Percentiles rank a stretch among this genome's conserved stretches.
Conservation (phyloP, 2,329 filamentous ascomycete species). For the Chaetomium strumarium region DNA sequence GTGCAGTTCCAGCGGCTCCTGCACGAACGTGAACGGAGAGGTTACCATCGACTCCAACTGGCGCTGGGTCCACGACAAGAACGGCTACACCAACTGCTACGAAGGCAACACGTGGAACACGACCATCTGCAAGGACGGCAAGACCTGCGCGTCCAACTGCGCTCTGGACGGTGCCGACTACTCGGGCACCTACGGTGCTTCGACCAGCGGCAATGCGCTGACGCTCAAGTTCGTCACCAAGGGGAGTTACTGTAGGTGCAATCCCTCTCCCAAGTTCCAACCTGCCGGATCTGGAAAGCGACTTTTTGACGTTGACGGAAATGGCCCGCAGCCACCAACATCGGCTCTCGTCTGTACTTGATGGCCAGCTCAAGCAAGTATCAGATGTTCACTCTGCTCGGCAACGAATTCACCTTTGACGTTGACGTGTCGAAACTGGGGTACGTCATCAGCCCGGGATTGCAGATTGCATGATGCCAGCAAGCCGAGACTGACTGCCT, state of each 20-base stretch:
- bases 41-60: conserved; percentile 56
- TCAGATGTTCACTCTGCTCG: conserved; percentile 56
- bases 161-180: conserved; percentile 51
- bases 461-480: neutral
- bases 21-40: conserved; percentile 43
- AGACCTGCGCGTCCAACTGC: conserved; percentile 44
- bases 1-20: conserved; percentile 46
- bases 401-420: conserved; percentile 66
- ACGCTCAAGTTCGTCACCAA: conserved; percentile 54
- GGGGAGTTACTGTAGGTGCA: conserved; percentile 31
- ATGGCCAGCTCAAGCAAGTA: conserved; percentile 57
- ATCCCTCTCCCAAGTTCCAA: too few species aligned
- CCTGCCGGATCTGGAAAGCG: neutral
- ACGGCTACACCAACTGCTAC: conserved; percentile 51
- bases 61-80: conserved; percentile 52
- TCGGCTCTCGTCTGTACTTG: conserved; percentile 57
- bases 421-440: conserved; percentile 61
- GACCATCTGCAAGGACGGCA: conserved; percentile 35
- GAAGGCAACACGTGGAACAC: conserved; percentile 45
- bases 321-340: conserved; percentile 33
- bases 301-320: neutral
- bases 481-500: conserved; percentile 25
- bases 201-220: conserved; percentile 45
- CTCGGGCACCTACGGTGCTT: conserved; percentile 47
- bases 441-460: neutral